Percentiles rank a stretch among this genome's conserved stretches.
Evolutionary conservation across 108 stramenopile genomes (phyloP).

Genomic region (Cyclostephanos tholiformis): DNA sequence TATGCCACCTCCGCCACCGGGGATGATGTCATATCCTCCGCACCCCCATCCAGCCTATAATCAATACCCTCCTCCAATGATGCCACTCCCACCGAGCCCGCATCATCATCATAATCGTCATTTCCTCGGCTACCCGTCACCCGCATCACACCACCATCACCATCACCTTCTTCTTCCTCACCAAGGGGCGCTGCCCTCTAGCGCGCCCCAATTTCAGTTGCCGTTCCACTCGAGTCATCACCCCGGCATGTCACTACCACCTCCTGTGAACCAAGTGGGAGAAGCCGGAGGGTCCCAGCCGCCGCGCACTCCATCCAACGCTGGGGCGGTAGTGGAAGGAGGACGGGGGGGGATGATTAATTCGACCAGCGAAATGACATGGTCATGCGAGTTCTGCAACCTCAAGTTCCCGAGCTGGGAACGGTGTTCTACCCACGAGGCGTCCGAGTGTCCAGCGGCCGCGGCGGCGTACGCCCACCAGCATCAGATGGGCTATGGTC

Average conservation of each 20-base stretch:
- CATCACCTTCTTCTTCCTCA: slow-evolving; percentile 6
- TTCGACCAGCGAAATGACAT: slow-evolving; percentile 40
- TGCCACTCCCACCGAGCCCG: not conserved
- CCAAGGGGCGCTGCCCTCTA: not conserved
- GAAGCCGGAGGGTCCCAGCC: slow-evolving; percentile 2
- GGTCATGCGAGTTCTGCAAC: slow-evolving; percentile 86
- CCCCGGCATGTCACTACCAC: slow-evolving; percentile 5
- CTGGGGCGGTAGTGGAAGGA: not conserved
- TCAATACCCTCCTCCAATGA: slow-evolving; percentile 16
- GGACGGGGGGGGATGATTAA: not conserved
- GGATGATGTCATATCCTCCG: slow-evolving; percentile 11
- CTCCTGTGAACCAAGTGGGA: not conserved
- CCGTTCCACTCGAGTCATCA: slow-evolving; percentile 5
- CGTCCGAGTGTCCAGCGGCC: slow-evolving; percentile 47
- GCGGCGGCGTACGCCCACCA: slow-evolving; percentile 30
- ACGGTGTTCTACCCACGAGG: slow-evolving; percentile 83
- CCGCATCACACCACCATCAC: not conserved
- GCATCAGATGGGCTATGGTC: slow-evolving; percentile 19
- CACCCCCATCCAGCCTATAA: slow-evolving; percentile 2
- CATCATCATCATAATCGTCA: not conserved
- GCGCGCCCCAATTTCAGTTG: slow-evolving; percentile 5
- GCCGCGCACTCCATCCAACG: not conserved
- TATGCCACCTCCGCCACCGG: slow-evolving; percentile 20
- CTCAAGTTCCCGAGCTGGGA: slow-evolving; percentile 79
- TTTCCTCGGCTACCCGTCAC: not conserved